phyloP scores from a whole-genome alignment of 768 basidiomycete genomes.

The Chiua virens region DNA sequence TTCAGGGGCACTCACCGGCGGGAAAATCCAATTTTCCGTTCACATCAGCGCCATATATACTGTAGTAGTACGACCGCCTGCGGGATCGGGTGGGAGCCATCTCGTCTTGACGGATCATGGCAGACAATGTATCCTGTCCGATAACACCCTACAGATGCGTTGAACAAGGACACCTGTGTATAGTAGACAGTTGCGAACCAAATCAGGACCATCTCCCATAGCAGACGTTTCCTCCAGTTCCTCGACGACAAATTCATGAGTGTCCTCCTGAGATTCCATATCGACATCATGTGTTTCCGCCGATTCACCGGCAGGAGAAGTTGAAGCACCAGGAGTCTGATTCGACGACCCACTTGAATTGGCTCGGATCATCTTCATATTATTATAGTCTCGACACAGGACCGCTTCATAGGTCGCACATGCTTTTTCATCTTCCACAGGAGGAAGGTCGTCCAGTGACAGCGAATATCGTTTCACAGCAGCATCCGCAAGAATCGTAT shows the following conservation, averaged over 20 bases:
- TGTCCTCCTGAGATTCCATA: conserved; percentile 12
- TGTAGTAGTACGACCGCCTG: conserved; percentile 53
- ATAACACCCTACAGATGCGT: conserved; percentile 53
- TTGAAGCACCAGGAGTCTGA: background rate
- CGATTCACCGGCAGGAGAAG: conserved; percentile 11
- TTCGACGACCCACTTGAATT: conserved; percentile 16
- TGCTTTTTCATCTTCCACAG: conserved; percentile 47
- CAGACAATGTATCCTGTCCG: conserved; percentile 67
- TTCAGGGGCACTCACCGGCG: conserved; percentile 39
- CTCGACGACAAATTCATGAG: conserved; percentile 16
- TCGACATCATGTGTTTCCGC: conserved; percentile 7
- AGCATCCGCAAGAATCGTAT: conserved; percentile 41
- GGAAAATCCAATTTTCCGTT: conserved; percentile 59
- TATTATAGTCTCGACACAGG: conserved; percentile 55
- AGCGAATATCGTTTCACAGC: conserved; percentile 53
- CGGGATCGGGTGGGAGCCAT: conserved; percentile 55
- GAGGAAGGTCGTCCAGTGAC: conserved; percentile 54
- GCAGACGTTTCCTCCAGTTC: conserved; percentile 15
- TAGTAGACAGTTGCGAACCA: conserved; percentile 18
- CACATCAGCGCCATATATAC: conserved; percentile 36
- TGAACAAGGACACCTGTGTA: conserved; percentile 2
- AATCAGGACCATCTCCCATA: conserved; percentile 20
- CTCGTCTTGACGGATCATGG: conserved; percentile 77
- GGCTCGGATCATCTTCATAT: conserved; percentile 28
- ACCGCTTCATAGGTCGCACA: conserved; percentile 46